Base-by-base conservation (phyloP, 331 rosid genomes). In the Quercus tomentella region DNA sequence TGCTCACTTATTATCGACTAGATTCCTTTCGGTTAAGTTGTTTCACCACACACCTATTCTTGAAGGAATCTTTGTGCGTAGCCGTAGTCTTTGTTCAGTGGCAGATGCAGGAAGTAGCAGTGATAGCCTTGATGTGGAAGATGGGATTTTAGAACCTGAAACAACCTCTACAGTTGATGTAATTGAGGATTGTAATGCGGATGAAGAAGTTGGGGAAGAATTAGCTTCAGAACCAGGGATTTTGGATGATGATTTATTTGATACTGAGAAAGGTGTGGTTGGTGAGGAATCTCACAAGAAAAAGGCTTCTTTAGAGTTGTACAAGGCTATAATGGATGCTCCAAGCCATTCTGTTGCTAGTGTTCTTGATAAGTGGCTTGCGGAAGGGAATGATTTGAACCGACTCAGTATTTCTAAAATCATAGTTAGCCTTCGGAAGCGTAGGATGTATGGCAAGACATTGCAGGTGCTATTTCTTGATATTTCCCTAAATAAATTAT, bases 251-350 rank as follows among this genome's bases (percentile, higher is more conserved):
- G 72, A 30, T 79, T 71, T 72, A 41, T 60, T 77, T 6, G 77
- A 79, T 30, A 28, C 63, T 58, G 77, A 79, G 37, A 31, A 45
- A 33, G 77, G 41, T 71, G 37, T 5, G 63, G 52, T 23, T 67
- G 72, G 72, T n/a, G 22, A 67, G 23, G 72, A 67, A 21, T 20
- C 72, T 60, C 55, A 57, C 20, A 21, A n/a, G 66, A 16, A 21
- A 79, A 72, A 79, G 51, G 77, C 74, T 12, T 78, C 60, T 79
- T 72, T 79, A 21, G 66, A 72, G 56, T 61, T 79, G 73, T 72
- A 41, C 5, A 72, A 76, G 43, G 75, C 56, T 49, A 60, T 79
- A 57, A 25, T 49, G 82, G 41, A 72, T 41, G 37, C 20, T 72
- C 56, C 65, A 79, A 3, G 28, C 41, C 43, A 28, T 65, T 30